A percentile compares a stretch with the other conserved stretches of the same genome.
phyloP scores from a whole-genome alignment of 1,284 basidiomycete genomes.

The Amylostereum areolatum region DNA sequence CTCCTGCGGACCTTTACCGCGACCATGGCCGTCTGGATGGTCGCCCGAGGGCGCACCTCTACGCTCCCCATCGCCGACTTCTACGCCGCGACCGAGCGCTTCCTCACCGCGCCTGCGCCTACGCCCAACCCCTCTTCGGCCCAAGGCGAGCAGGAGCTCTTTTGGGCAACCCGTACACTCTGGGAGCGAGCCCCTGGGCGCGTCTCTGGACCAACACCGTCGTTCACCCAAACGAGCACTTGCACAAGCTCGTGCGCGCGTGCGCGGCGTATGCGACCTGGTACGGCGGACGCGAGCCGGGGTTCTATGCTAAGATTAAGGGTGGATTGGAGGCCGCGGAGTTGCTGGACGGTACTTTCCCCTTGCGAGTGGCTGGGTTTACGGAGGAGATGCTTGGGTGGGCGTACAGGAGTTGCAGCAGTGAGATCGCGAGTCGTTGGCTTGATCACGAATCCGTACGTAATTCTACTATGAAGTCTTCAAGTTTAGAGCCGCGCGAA shows the following conservation, averaged over 20 bases:
- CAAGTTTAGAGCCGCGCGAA: too few relatives aligned
- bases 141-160: slow-evolving; percentile 25
- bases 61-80: slow-evolving; percentile 29
- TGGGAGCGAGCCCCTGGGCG: slow-evolving; percentile 48
- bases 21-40: slow-evolving; percentile 27
- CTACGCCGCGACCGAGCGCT: slow-evolving; percentile 16
- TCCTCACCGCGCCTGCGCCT: slow-evolving; percentile 13
- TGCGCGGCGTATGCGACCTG: slow-evolving; percentile 45
- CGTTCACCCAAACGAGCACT: slow-evolving; percentile 55
- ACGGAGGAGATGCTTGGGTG: neutral
- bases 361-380: neutral
- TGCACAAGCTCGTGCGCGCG: slow-evolving; percentile 53
- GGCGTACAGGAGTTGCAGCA: too few relatives aligned
- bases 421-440: too few relatives aligned
- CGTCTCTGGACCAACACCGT: slow-evolving; percentile 45
- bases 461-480: too few relatives aligned
- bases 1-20: slow-evolving; percentile 35
- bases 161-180: slow-evolving; percentile 21
- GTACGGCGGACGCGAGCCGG: slow-evolving; percentile 38
- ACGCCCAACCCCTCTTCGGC: slow-evolving; percentile 16
- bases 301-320: slow-evolving; percentile 25
- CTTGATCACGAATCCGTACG: too few relatives aligned
- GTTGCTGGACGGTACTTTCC: slow-evolving; percentile 12
- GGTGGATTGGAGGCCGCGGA: slow-evolving; percentile 32
- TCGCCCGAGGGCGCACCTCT: slow-evolving; percentile 31